Evolutionary conservation across 31 red algal genomes (phyloP).

Genomic region (Odonthalia washingtoniensis): DNA sequence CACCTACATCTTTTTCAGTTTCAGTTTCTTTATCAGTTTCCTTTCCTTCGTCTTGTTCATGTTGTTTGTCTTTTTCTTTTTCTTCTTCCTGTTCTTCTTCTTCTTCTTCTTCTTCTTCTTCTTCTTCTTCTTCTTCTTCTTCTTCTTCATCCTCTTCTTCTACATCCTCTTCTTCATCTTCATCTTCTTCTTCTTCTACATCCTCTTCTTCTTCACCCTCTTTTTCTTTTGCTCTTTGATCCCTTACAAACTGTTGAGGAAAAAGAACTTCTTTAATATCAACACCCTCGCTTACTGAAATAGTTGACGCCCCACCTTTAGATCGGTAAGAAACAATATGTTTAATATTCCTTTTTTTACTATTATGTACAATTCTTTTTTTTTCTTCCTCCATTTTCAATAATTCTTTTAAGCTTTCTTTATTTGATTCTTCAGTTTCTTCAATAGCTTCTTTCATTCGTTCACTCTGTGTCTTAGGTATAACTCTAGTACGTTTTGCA

Average conservation of each 20-base stretch:
- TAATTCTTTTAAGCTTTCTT: constrained; percentile 61
- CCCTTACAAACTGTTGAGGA: neutral
- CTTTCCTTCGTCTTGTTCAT: too few species aligned
- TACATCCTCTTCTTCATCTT: too few species aligned
- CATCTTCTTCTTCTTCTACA: too few species aligned
- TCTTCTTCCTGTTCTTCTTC: constrained; percentile 19
- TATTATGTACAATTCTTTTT: constrained; percentile 35
- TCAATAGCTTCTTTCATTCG: constrained; percentile 47
- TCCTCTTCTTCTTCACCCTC: too few species aligned
- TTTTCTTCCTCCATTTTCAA: constrained; percentile 73
- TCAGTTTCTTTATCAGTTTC: too few species aligned
- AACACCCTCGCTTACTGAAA: neutral
- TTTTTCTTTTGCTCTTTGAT: too few species aligned
- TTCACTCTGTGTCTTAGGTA: constrained; percentile 51
- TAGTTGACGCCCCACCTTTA: neutral
- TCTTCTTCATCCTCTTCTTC: constrained; percentile 20
- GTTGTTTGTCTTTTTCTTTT: constrained; percentile 10
- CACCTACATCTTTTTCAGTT: too few species aligned
- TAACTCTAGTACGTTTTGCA: constrained; percentile 15
- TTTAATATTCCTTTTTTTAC: neutral
- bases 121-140: neutral
- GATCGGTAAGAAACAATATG: neutral
- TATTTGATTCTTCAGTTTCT: constrained; percentile 53
- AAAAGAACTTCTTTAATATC: neutral
- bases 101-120: neutral